phyloP scores from a whole-genome alignment of 2,329 filamentous ascomycete genomes.

The Metarhizium rileyi region DNA sequence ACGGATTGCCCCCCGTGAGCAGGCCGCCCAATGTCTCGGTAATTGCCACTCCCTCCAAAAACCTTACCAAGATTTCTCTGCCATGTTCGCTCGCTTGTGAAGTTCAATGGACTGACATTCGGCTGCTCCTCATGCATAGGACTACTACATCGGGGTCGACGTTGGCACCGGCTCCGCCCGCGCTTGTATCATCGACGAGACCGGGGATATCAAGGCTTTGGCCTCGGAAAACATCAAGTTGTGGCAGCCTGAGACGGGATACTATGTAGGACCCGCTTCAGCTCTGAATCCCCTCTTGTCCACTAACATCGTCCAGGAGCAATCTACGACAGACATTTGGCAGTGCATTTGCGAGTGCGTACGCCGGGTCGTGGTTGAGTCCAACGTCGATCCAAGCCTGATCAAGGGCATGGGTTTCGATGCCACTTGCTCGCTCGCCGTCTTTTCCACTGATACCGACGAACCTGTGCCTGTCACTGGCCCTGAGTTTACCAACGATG shows the following conservation, averaged over 20 bases:
- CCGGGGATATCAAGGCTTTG: constrained; percentile 75
- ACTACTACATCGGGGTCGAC: constrained; percentile 76
- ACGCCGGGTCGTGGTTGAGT: constrained; percentile 69
- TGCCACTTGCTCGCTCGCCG: constrained; percentile 92
- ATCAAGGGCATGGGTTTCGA: constrained; percentile 94
- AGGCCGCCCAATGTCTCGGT: constrained; percentile 26
- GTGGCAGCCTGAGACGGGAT: constrained; percentile 68
- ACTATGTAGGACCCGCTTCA: constrained; percentile 48
- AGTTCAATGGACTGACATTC: constrained; percentile 9
- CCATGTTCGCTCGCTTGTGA: background rate
- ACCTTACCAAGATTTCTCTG: no score
- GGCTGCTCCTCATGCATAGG: constrained; percentile 23
- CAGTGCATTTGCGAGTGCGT: constrained; percentile 85
- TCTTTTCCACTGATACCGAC: constrained; percentile 82
- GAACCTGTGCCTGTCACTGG: constrained; percentile 87
- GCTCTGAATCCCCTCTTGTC: constrained; percentile 4
- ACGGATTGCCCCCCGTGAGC: constrained; percentile 15
- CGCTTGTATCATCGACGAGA: constrained; percentile 88
- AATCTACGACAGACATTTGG: constrained; percentile 98
- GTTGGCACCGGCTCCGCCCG: constrained; percentile 93
- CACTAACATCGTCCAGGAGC: constrained; percentile 48
- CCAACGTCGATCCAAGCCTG: constrained; percentile 62
- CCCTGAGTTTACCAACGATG: constrained; percentile 65
- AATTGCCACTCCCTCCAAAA: constrained; percentile 11
- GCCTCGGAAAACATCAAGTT: constrained; percentile 68